phyloP scores from a whole-genome alignment of 1,284 basidiomycete genomes.

The Kalmanozyma brasiliensis region DNA sequence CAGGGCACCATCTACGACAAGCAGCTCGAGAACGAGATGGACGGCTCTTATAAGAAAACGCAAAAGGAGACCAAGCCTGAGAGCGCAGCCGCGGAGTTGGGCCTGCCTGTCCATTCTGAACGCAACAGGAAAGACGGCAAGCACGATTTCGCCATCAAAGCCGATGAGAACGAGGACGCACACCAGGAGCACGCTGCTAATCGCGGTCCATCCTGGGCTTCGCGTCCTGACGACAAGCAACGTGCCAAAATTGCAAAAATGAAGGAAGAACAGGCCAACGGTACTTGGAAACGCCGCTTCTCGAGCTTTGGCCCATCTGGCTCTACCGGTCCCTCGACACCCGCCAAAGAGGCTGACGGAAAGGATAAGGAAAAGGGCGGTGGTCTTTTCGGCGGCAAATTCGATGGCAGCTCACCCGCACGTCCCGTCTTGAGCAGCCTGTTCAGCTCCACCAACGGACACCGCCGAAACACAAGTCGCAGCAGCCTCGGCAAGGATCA shows the following conservation, averaged over 20 bases:
- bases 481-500: conserved; percentile 15
- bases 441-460: conserved; percentile 18
- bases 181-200: conserved; percentile 40
- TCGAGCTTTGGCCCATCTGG: conserved; percentile 27
- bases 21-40: conserved; percentile 41
- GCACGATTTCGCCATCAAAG: conserved; percentile 3
- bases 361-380: conserved; percentile 22
- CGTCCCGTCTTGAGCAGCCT: conserved; percentile 27
- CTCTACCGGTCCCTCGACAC: conserved; percentile 11
- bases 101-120: conserved; percentile 32
- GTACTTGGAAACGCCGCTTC: conserved; percentile 38
- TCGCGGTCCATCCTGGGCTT: conserved; percentile 56
- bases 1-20: conserved; percentile 38
- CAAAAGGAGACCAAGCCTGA: conserved; percentile 34
- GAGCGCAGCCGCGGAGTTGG: conserved; percentile 28
- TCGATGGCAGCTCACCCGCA: conserved; percentile 15
- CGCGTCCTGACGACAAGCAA: conserved; percentile 53
- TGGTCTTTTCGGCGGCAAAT: conserved; percentile 23
- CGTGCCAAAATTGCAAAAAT: conserved; percentile 55
- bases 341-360: conserved; percentile 13
- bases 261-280: conserved; percentile 41
- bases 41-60: conserved; percentile 30
- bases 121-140: conserved; percentile 21
- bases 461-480: conserved; percentile 9
- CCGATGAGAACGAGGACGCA: conserved; percentile 12